phyloP scores from a whole-genome alignment of 768 basidiomycete species.

The Pholiota conissans region DNA sequence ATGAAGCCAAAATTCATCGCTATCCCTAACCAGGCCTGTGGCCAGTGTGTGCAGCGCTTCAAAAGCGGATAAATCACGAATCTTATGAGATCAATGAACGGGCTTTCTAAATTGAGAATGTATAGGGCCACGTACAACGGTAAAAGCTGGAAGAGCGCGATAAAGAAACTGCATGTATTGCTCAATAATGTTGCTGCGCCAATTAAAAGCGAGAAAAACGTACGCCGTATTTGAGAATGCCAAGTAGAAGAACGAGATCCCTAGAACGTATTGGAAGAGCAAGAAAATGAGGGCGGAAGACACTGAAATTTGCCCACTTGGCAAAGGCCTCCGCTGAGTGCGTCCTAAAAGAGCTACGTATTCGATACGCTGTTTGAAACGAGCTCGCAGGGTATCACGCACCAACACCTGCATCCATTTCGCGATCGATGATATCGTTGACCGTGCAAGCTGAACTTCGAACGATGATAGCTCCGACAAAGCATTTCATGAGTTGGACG shows the following conservation, averaged over 20 bases:
- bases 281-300: conserved; percentile 40
- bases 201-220: conserved; percentile 12
- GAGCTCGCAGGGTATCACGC: conserved; percentile 23
- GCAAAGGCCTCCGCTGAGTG: conserved; percentile 46
- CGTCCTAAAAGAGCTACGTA: conserved; percentile 46
- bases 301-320: conserved; percentile 49
- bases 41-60: conserved; percentile 59
- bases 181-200: neutral
- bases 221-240: conserved; percentile 34
- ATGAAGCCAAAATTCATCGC: conserved; percentile 56
- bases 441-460: conserved; percentile 54
- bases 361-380: too few species aligned
- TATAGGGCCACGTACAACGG: conserved; percentile 35
- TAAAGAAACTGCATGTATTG: conserved; percentile 30
- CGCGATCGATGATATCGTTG: conserved; percentile 55
- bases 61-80: conserved; percentile 48
- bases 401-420: conserved; percentile 56
- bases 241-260: conserved; percentile 38
- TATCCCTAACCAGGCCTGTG: conserved; percentile 60
- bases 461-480: conserved; percentile 39
- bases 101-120: neutral
- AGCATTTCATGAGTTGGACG: conserved; percentile 29
- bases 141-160: conserved; percentile 45
- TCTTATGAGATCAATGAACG: conserved; percentile 15
- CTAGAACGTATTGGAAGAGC: conserved; percentile 38